Conservation (phyloP, 164 flowering plant genomes). For the Stephania yunnanensis region DNA sequence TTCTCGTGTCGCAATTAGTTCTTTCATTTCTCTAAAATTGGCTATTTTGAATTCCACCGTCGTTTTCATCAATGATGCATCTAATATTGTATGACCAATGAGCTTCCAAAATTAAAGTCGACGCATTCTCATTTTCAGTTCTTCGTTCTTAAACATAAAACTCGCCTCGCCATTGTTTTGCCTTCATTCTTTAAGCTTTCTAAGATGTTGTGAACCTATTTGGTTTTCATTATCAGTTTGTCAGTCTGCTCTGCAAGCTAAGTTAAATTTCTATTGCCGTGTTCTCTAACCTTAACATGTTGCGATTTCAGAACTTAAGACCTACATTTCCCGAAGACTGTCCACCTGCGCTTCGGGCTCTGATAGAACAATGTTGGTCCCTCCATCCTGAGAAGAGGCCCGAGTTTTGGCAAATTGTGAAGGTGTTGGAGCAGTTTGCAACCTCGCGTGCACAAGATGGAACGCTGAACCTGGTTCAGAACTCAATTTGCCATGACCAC, state of each 20-base stretch:
- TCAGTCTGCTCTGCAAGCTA: no score
- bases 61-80: no score
- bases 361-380: constrained; percentile 73
- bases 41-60: not conserved
- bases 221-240: not conserved
- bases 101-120: no score
- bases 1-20: not conserved
- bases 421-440: constrained; percentile 67
- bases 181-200: not conserved
- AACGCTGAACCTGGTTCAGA: constrained; percentile 43
- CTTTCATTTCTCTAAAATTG: not conserved
- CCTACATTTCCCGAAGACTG: constrained; percentile 58
- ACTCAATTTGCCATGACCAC: constrained; percentile 47
- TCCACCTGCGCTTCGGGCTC: constrained; percentile 54
- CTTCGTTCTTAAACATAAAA: no score
- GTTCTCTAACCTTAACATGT: no score
- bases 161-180: no score
- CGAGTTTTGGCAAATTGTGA: constrained; percentile 68
- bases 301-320: constrained; percentile 53
- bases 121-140: no score
- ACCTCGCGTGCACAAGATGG: constrained; percentile 55
- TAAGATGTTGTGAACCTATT: not conserved
- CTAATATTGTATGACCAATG: no score
- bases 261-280: no score
- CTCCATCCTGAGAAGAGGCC: constrained; percentile 56